Evolutionary conservation across 192 early-diverging fungal genomes (phyloP), one percentile per base, ranked within the genome.

Genomic region (Spinellus fusiger): DNA sequence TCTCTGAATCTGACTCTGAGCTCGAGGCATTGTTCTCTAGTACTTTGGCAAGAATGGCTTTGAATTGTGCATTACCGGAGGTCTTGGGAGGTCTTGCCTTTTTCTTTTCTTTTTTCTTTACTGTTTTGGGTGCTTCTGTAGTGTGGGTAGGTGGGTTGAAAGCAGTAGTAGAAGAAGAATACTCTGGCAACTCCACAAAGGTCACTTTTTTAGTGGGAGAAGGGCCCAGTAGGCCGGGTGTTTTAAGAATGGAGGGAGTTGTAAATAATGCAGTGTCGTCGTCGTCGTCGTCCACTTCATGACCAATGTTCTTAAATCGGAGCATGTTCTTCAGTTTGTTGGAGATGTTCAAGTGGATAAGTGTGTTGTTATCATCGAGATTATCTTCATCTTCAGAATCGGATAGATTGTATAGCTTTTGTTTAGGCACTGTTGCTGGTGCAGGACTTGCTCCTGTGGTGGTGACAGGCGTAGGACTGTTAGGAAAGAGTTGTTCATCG

Each of bases 341-440:
- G 20, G 59, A 51, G 10, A 61, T 50, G 18, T 61, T 61, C 23
- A 61, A 28, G 20, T 33, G 23, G 4, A 34, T 34, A 25, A 50
- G 23, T 37, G 31, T 37, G 34, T 8, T 20, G 31, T 35, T 9
- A 33, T 35, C 16, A 32, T 61, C 1, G 37, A 31, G 3, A 49
- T 3, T 13, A 23, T 40, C 28, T 8, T 63, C 61, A 46, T 63
- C 61, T 54, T 63, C 53, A 10, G 52, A 54, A 63, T 63, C 53
- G 27, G 61, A 63, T n/a, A 27, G 50, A 18, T 62, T 25, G 22
- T 48, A 22, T 15, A 12, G 28, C 35, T 33, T 62, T 25, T 38
- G 15, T 5, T 44, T 44, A 52, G 20, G 23, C 5, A 1, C 13
- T 16, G 50, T 7, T 52, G 23, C 6, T n/a, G n/a, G n/a, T n/a